These are phyloP conservation scores for Scheffersomyces coipomensis DNA, from an alignment of 805 yeast genomes.

Conservation along the genomic window DNA sequence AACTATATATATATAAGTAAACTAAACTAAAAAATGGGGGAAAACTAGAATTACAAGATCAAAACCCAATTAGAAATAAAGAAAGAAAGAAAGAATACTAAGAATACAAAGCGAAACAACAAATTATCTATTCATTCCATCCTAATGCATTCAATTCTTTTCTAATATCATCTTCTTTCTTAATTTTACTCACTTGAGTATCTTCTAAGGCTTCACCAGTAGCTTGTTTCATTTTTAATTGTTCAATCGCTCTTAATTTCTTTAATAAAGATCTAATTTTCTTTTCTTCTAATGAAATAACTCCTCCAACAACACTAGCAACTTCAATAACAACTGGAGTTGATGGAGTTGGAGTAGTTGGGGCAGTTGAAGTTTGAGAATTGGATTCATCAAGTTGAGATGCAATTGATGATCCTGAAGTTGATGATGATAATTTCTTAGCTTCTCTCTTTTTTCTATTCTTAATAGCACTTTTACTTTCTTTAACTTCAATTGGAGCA, in stretches of 20 bases:
- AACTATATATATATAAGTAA: too few species aligned
- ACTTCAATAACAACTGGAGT: slow-evolving; percentile 14
- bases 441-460: slow-evolving; percentile 75
- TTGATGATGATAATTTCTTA: slow-evolving; percentile 30
- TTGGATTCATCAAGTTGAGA: too few species aligned
- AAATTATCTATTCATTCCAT: slow-evolving; percentile 39
- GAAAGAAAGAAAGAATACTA: too few species aligned
- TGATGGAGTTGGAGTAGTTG: slow-evolving; percentile 9
- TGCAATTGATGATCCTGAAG: slow-evolving; percentile 5
- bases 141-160: slow-evolving; percentile 75
- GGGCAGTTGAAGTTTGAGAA: background rate
- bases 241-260: slow-evolving; percentile 94
- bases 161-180: slow-evolving; percentile 80
- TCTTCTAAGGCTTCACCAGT: slow-evolving; percentile 84
- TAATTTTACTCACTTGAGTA: slow-evolving; percentile 87
- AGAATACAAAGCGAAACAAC: background rate
- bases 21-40: too few species aligned
- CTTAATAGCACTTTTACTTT: slow-evolving; percentile 65
- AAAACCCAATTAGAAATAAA: too few species aligned
- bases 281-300: slow-evolving; percentile 80
- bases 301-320: slow-evolving; percentile 57
- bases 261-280: slow-evolving; percentile 87
- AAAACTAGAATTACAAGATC: too few species aligned
- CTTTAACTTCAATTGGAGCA: slow-evolving; percentile 40
- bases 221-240: slow-evolving; percentile 80